phyloP scores from a whole-genome alignment of 2,329 filamentous ascomycete species.

The Botrytis hyacinthi region DNA sequence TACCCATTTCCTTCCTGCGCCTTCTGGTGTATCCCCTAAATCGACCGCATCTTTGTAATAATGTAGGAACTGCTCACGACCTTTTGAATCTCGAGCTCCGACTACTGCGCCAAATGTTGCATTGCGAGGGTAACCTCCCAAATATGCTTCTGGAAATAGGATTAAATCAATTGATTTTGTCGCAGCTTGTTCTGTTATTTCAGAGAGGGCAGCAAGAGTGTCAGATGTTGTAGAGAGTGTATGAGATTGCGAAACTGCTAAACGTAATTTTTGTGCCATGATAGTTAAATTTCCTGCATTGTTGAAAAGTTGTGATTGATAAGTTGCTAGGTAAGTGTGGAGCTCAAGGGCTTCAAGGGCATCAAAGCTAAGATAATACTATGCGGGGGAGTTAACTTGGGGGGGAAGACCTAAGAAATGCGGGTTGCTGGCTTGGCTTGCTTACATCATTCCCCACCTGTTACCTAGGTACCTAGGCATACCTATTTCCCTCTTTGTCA shows the following conservation, averaged over 20 bases:
- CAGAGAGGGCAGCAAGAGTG: constrained; percentile 66
- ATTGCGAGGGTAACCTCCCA: constrained; percentile 87
- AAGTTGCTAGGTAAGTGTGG: neutral
- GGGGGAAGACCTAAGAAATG: neutral
- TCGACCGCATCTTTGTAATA: constrained; percentile 82
- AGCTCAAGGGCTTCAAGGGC: neutral
- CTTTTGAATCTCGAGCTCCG: constrained; percentile 64
- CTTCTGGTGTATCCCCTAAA: constrained; percentile 72
- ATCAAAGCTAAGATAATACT: neutral
- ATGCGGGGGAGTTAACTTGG: neutral
- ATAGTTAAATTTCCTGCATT: neutral
- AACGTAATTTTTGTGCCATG: constrained; percentile 33
- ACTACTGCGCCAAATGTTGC: constrained; percentile 73
- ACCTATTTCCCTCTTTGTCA: neutral
- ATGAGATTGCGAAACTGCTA: constrained; percentile 50
- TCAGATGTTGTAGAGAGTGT: constrained; percentile 47
- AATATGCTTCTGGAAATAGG: constrained; percentile 87
- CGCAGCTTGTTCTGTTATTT: constrained; percentile 63
- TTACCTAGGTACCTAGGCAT: neutral
- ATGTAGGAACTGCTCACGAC: constrained; percentile 75
- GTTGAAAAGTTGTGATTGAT: neutral
- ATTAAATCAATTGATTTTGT: constrained; percentile 60
- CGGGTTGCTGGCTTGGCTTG: neutral
- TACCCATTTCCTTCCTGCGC: constrained; percentile 72
- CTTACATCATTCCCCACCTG: neutral